These are phyloP conservation scores for Phytophthora pinifolia DNA, from an alignment of 352 stramenopile genomes.

Conservation along the genomic window DNA sequence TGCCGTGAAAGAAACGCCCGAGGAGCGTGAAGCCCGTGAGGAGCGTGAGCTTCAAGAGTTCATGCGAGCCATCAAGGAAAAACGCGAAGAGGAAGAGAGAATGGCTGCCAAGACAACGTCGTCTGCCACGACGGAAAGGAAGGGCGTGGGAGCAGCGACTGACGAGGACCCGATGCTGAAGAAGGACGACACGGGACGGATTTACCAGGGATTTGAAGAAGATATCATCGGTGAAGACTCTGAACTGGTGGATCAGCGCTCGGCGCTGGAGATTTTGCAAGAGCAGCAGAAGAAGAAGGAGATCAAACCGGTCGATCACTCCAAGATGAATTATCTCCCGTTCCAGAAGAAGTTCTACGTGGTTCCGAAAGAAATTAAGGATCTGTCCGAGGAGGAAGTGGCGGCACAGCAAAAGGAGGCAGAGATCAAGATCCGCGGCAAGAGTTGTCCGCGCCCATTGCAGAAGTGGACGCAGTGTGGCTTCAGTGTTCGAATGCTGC, in stretches of 20 bases:
- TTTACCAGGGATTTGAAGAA: slow-evolving; percentile 87
- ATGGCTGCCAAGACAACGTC: slow-evolving; percentile 4
- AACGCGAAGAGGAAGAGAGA: slow-evolving; percentile 59
- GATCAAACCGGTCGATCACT: slow-evolving; percentile 97
- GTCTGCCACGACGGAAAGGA: neutral
- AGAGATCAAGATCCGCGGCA: slow-evolving; percentile 97
- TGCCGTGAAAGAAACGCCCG: slow-evolving; percentile 42
- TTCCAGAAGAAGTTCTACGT: slow-evolving; percentile 99
- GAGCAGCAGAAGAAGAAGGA: slow-evolving; percentile 93
- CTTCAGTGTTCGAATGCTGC: slow-evolving; percentile 95
- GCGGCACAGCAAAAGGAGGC: slow-evolving; percentile 79
- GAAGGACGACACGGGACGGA: slow-evolving; percentile 71
- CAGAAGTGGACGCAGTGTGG: slow-evolving; percentile 97
- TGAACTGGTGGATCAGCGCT: slow-evolving; percentile 71
- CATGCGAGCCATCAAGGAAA: slow-evolving; percentile 80
- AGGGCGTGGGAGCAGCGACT: slow-evolving; percentile 4
- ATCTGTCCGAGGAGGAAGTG: slow-evolving; percentile 87
- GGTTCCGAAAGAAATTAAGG: slow-evolving; percentile 92
- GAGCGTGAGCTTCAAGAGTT: slow-evolving; percentile 85
- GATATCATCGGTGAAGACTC: slow-evolving; percentile 83
- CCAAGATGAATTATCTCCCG: slow-evolving; percentile 94
- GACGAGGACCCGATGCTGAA: slow-evolving; percentile 30
- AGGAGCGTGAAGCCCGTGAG: slow-evolving; percentile 74
- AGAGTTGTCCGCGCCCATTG: slow-evolving; percentile 94
- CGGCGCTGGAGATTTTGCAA: slow-evolving; percentile 90